Evolutionary conservation across 2,329 filamentous ascomycete genomes (phyloP).

Genomic region (Rhexocercosporidium sp.): DNA sequence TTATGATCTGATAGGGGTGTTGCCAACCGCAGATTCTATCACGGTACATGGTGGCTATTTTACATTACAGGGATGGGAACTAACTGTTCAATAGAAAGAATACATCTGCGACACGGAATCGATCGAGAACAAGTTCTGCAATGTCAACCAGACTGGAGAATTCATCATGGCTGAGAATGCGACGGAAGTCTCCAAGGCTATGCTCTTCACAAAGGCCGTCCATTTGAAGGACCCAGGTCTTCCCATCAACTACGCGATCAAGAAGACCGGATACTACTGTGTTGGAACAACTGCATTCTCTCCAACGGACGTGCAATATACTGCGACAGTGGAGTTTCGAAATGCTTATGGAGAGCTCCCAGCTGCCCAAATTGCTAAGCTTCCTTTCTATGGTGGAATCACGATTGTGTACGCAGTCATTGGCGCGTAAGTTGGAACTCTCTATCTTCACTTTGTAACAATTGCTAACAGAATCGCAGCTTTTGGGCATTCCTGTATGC

Average conservation of each 20-base stretch:
- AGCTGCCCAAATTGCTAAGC: constrained; percentile 92
- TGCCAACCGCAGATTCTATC: constrained; percentile 57
- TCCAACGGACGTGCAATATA: constrained; percentile 66
- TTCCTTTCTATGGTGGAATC: constrained; percentile 95
- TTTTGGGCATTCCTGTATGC: constrained; percentile 97
- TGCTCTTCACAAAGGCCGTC: constrained; percentile 80
- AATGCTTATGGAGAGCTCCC: constrained; percentile 97
- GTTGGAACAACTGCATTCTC: constrained; percentile 78
- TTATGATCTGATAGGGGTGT: constrained; percentile 75
- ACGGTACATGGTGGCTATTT: constrained; percentile 51
- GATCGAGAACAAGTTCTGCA: constrained; percentile 74
- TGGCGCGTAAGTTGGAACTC: constrained; percentile 58
- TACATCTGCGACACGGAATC: constrained; percentile 79
- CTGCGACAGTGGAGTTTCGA: constrained; percentile 85
- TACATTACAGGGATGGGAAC: constrained; percentile 24
- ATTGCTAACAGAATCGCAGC: constrained; percentile 44
- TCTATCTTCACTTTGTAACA: not conserved
- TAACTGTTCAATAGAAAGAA: constrained; percentile 56
- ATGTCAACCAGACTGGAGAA: constrained; percentile 76
- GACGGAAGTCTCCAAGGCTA: constrained; percentile 69
- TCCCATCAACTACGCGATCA: constrained; percentile 80
- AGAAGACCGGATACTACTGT: constrained; percentile 95
- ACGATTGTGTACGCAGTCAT: constrained; percentile 93
- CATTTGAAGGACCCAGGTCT: constrained; percentile 75
- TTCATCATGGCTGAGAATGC: constrained; percentile 84